phyloP scores from a whole-genome alignment of 2,329 filamentous ascomycete species.

The Arthrobotrys sinensis region DNA sequence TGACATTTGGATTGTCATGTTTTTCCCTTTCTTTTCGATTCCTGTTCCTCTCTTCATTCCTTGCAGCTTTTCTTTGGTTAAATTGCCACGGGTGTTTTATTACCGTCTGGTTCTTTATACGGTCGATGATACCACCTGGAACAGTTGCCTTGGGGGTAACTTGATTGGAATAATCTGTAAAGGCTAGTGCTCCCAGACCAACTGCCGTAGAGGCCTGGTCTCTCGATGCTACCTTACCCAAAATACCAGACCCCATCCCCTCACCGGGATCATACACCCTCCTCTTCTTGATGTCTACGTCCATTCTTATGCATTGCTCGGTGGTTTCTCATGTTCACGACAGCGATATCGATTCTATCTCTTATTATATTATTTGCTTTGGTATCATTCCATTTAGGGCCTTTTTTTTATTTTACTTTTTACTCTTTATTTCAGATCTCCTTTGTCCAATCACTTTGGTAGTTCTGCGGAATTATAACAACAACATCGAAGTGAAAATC shows the following conservation, averaged over 20 bases:
- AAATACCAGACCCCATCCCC: not conserved
- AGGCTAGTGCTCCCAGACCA: not conserved
- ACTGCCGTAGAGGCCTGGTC: not conserved
- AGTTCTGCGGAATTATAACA: constrained; percentile 7
- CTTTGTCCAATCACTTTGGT: not conserved
- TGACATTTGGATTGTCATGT: not conserved
- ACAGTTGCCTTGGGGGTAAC: not conserved
- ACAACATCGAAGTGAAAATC: not conserved
- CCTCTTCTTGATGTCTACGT: not conserved
- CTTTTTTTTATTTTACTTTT: not conserved
- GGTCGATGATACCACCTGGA: not conserved
- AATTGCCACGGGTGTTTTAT: constrained; percentile 1
- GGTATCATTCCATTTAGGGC: not conserved
- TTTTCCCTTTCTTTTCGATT: not conserved
- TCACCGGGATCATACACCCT: constrained; percentile 10
- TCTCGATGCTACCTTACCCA: not conserved
- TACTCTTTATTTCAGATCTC: not conserved
- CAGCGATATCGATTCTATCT: constrained; percentile 30
- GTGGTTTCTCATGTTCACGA: constrained; percentile 49
- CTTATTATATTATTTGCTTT: not conserved
- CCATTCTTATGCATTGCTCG: constrained; percentile 42
- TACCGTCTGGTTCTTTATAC: not conserved
- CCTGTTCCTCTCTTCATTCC: not conserved
- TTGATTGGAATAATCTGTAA: not conserved
- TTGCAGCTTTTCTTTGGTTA: not conserved